These are phyloP conservation scores for Ustilago tritici DNA, from an alignment of 1,284 basidiomycete genomes.

Conservation along the genomic window DNA sequence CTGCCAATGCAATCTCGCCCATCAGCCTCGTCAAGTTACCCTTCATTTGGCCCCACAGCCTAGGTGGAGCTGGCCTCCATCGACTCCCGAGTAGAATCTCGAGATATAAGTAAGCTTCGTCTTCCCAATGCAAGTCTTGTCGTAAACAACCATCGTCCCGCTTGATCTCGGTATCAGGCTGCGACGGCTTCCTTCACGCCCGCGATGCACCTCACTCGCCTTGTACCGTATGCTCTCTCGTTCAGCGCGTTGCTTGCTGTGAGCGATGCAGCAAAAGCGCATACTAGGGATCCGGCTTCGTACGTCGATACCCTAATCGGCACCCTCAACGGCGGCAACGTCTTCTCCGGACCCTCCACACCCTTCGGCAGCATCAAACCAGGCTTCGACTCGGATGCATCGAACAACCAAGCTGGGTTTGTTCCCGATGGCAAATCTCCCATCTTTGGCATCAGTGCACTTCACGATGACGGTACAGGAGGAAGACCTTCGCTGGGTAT, in stretches of 20 bases:
- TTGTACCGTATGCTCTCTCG: background rate
- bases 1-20: background rate
- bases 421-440: conserved; percentile 25
- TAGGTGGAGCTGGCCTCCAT: background rate
- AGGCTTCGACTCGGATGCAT: conserved; percentile 28
- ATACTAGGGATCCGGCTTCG: conserved; percentile 17
- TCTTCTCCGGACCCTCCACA: conserved; percentile 35
- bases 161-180: background rate
- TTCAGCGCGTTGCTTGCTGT: background rate
- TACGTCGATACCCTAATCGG: conserved; percentile 41
- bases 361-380: conserved; percentile 49
- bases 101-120: background rate
- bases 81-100: background rate
- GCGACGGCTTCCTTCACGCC: no score
- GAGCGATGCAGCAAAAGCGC: background rate
- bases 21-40: background rate
- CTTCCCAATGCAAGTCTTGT: background rate
- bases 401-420: conserved; percentile 42
- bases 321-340: conserved; percentile 43
- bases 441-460: conserved; percentile 36
- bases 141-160: background rate
- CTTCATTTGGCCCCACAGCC: background rate
- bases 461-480: conserved; percentile 47
- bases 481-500: conserved; percentile 32
- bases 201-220: background rate